phyloP scores from a whole-genome alignment of 202 grass and related monocot genomes.

The Zizania palustris region DNA sequence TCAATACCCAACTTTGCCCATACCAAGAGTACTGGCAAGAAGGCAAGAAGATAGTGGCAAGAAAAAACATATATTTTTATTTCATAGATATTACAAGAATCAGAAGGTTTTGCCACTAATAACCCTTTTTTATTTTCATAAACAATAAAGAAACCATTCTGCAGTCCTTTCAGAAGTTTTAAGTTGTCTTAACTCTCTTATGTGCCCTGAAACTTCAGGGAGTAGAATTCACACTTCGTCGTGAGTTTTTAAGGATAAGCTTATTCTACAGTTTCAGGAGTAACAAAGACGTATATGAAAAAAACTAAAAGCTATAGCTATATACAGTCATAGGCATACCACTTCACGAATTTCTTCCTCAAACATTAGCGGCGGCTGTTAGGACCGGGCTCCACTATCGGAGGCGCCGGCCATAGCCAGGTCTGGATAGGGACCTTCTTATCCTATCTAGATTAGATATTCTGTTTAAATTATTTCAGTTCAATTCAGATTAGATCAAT shows the following conservation, averaged over 20 bases:
- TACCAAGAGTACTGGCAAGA: neutral
- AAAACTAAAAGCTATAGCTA: slow-evolving; percentile 5
- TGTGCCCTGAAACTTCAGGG: slow-evolving; percentile 11
- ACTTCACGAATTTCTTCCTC: slow-evolving; percentile 92
- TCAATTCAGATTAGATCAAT: no score
- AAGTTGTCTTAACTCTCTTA: slow-evolving; percentile 5
- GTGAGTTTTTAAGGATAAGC: neutral
- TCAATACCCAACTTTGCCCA: no score
- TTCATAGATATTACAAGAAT: slow-evolving; percentile 4
- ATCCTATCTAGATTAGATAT: no score
- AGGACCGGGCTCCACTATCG: no score
- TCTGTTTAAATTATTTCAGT: no score
- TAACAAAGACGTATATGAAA: neutral
- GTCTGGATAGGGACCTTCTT: no score
- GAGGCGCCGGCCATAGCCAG: no score
- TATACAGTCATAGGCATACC: slow-evolving; percentile 51
- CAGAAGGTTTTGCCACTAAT: neutral
- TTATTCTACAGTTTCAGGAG: slow-evolving; percentile 22
- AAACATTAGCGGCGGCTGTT: no score
- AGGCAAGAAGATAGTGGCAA: slow-evolving; percentile 13
- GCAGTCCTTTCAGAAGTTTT: slow-evolving; percentile 16
- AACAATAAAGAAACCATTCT: neutral
- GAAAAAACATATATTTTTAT: neutral
- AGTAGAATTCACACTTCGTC: neutral
- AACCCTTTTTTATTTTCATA: neutral